Conservation (phyloP, 2,329 filamentous ascomycete genomes). For the Xylaria sp. region DNA sequence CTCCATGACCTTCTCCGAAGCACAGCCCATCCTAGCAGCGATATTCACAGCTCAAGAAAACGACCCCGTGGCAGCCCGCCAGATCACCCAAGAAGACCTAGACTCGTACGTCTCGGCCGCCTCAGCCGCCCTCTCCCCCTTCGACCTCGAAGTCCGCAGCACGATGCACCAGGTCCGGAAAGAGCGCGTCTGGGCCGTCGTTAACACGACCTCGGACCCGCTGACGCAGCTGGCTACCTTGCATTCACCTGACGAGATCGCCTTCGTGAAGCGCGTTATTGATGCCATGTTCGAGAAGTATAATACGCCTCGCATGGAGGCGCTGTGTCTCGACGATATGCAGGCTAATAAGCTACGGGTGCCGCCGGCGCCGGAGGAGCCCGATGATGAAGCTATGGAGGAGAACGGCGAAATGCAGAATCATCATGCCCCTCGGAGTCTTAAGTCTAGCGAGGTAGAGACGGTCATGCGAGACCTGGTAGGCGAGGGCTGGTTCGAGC, state of each 20-base stretch:
- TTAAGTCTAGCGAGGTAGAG: slow-evolving; percentile 82
- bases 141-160: slow-evolving; percentile 87
- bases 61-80: slow-evolving; percentile 51
- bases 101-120: slow-evolving; percentile 71
- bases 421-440: slow-evolving; percentile 50
- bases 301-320: slow-evolving; percentile 80
- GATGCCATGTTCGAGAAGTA: slow-evolving; percentile 91
- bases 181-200: slow-evolving; percentile 77
- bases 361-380: slow-evolving; percentile 49
- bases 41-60: slow-evolving; percentile 67
- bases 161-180: slow-evolving; percentile 70
- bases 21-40: slow-evolving; percentile 74
- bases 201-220: slow-evolving; percentile 86
- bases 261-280: slow-evolving; percentile 84
- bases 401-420: slow-evolving; percentile 43
- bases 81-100: slow-evolving; percentile 73
- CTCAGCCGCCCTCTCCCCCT: slow-evolving; percentile 74
- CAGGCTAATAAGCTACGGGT: slow-evolving; percentile 75
- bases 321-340: slow-evolving; percentile 80
- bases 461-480: slow-evolving; percentile 71
- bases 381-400: slow-evolving; percentile 41
- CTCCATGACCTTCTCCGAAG: slow-evolving; percentile 76
- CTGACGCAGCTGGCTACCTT: slow-evolving; percentile 87
- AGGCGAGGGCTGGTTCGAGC: slow-evolving; percentile 83
- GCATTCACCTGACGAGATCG: slow-evolving; percentile 81